Evolutionary conservation across 768 basidiomycete species (phyloP).

Genomic region (Pisolithus sp.): DNA sequence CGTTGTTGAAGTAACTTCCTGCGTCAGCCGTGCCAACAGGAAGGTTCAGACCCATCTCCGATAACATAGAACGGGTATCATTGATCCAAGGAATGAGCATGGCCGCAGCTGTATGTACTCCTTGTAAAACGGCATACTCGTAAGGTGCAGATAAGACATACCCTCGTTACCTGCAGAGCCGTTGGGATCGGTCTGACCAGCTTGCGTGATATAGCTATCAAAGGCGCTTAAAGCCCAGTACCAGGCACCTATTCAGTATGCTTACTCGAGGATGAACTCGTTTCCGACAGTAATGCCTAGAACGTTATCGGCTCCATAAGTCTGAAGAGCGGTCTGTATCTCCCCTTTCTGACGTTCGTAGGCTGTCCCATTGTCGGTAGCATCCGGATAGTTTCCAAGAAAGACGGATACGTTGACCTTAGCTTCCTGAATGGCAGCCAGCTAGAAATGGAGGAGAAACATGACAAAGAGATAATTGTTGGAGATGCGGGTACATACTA

Average conservation of each 20-base stretch:
- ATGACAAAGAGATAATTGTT: not conserved
- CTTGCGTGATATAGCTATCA: conserved; percentile 51
- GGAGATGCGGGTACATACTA: conserved; percentile 40
- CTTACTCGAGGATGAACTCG: conserved; percentile 78
- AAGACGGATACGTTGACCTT: conserved; percentile 82
- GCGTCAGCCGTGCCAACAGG: conserved; percentile 81
- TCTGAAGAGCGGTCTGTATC: conserved; percentile 63
- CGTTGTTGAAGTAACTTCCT: conserved; percentile 74
- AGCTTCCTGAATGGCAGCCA: conserved; percentile 87
- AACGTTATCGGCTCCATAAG: conserved; percentile 72
- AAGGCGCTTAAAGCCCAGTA: conserved; percentile 1
- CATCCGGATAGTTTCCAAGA: conserved; percentile 61
- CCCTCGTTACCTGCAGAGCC: conserved; percentile 46
- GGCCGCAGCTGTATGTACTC: conserved; percentile 40
- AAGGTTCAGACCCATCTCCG: conserved; percentile 50
- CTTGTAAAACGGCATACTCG: not conserved
- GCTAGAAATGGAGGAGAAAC: conserved; percentile 25
- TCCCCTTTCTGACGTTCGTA: conserved; percentile 67
- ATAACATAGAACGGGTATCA: conserved; percentile 55
- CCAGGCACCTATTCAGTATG: conserved; percentile 1
- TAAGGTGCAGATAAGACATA: not conserved
- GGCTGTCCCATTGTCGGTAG: conserved; percentile 59
- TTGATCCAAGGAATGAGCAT: conserved; percentile 60
- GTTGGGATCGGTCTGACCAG: conserved; percentile 50
- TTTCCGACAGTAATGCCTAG: conserved; percentile 87